Percentiles rank a stretch among this genome's conserved stretches.
Evolutionary conservation across 805 yeast species (phyloP).

Genomic region (Zygosaccharomyces bisporus): DNA sequence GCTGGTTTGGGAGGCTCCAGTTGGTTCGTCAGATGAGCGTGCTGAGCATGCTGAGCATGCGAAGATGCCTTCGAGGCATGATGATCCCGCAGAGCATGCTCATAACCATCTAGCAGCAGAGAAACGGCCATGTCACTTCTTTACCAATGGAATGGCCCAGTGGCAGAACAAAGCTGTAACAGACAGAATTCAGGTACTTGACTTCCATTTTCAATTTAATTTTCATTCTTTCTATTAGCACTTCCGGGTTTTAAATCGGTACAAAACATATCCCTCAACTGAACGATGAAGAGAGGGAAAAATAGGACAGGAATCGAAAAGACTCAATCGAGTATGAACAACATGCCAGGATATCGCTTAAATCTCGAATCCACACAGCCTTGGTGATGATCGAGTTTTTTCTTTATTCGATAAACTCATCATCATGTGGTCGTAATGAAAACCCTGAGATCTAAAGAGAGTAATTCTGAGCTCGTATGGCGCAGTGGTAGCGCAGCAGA

Average conservation of each 20-base stretch:
- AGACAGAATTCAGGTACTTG: neutral
- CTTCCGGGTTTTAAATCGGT: neutral
- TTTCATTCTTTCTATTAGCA: neutral
- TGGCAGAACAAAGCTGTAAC: neutral
- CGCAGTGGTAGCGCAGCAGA: slow-evolving; percentile 99
- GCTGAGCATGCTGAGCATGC: slow-evolving; percentile 2
- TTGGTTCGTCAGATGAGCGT: neutral
- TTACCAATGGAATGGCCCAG: neutral
- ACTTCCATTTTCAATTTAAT: neutral
- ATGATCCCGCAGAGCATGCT: slow-evolving; percentile 7
- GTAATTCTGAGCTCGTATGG: slow-evolving; percentile 57
- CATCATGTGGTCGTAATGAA: no score
- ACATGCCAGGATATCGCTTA: no score
- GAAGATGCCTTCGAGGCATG: slow-evolving; percentile 3
- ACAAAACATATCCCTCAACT: slow-evolving; percentile 5
- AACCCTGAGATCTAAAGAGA: no score
- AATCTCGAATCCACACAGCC: no score
- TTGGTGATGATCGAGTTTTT: no score
- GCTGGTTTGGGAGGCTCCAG: neutral
- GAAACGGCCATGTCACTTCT: slow-evolving; percentile 9
- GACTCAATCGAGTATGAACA: no score
- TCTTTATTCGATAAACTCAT: no score
- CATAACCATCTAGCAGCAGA: slow-evolving; percentile 20
- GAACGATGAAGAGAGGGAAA: neutral
- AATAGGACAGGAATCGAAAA: no score